A percentile compares a stretch with the other conserved stretches of the same genome.
These are phyloP conservation scores for Monilinia polystroma DNA, from an alignment of 2,329 filamentous ascomycete species.

Conservation along the genomic window DNA sequence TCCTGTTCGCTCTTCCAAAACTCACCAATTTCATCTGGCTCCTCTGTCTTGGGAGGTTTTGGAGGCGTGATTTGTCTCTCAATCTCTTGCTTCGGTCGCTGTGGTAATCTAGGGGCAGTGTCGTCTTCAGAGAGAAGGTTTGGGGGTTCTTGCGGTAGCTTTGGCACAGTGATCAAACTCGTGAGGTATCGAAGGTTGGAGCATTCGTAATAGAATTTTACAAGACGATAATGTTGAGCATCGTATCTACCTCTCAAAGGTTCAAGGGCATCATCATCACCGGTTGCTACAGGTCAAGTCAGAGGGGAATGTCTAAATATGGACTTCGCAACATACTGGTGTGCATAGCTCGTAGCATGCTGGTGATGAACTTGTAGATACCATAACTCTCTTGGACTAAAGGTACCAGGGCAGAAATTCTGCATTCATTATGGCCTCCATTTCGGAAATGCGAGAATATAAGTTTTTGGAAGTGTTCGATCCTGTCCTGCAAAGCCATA, in stretches of 20 bases:
- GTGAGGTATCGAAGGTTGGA: constrained; percentile 96
- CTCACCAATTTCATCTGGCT: constrained; percentile 92
- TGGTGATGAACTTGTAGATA: constrained; percentile 99
- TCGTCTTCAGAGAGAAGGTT: constrained; percentile 86
- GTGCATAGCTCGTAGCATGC: constrained; percentile 98
- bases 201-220: constrained; percentile 99
- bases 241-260: constrained; percentile 87
- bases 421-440: constrained; percentile 91
- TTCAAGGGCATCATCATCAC: constrained; percentile 88
- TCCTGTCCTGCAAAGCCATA: constrained; percentile 96
- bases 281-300: constrained; percentile 60
- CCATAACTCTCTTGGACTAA: constrained; percentile 97
- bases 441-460: constrained; percentile 96
- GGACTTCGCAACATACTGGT: constrained; percentile 63
- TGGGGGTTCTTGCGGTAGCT: constrained; percentile 89
- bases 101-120: constrained; percentile 76
- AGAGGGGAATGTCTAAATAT: background rate
- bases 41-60: constrained; percentile 65
- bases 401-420: constrained; percentile 89
- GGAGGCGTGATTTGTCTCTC: constrained; percentile 68
- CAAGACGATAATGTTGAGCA: constrained; percentile 91
- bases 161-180: constrained; percentile 92
- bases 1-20: constrained; percentile 96
- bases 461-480: constrained; percentile 96
- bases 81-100: constrained; percentile 73